Conservation (phyloP, 2,329 filamentous ascomycete species). For the Cladosporium sp. region DNA sequence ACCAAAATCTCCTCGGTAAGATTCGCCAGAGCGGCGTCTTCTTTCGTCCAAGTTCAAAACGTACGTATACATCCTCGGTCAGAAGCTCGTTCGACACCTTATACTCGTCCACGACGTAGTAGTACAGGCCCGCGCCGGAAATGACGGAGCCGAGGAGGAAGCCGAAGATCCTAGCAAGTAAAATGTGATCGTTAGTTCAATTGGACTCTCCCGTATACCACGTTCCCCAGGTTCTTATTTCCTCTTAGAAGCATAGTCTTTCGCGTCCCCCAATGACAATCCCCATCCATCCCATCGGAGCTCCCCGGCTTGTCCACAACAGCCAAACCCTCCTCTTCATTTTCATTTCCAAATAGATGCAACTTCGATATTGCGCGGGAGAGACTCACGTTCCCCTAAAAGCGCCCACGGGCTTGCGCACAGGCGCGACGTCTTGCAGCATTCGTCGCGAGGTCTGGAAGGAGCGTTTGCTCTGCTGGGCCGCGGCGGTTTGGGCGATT, state of each 20-base stretch:
- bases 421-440: constrained; percentile 36
- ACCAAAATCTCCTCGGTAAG: no score
- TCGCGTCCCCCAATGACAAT: background rate
- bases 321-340: constrained; percentile 4
- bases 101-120: constrained; percentile 91
- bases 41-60: no score
- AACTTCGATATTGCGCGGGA: background rate
- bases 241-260: background rate
- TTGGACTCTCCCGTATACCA: background rate
- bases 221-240: no score
- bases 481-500: constrained; percentile 12
- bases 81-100: constrained; percentile 88
- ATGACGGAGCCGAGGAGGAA: constrained; percentile 83
- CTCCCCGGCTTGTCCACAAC: background rate
- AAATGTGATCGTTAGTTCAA: constrained; percentile 10
- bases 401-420: constrained; percentile 64
- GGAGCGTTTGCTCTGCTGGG: constrained; percentile 15
- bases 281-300: background rate
- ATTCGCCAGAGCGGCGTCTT: no score
- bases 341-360: background rate
- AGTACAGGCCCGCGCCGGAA: constrained; percentile 79
- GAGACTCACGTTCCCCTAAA: constrained; percentile 66
- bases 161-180: constrained; percentile 68
- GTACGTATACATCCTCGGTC: constrained; percentile 92
- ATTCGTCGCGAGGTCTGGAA: constrained; percentile 35